Base-by-base conservation (phyloP, 495 filamentous ascomycete genomes). In the Aspergillus campestris region DNA sequence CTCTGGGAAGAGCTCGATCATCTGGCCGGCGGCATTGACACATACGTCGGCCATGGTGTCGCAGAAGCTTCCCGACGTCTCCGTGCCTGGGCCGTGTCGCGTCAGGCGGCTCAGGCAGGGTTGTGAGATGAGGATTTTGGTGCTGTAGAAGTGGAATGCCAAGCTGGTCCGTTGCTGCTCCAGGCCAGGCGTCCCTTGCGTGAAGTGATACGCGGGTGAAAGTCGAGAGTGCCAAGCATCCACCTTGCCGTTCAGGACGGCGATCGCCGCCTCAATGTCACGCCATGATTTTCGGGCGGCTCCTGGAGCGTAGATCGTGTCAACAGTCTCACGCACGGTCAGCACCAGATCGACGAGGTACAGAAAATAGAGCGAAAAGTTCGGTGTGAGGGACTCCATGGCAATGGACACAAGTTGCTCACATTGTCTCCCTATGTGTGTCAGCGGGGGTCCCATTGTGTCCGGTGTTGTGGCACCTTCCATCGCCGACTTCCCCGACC, bases 81-180 rank as follows among this genome's bases (percentile, higher is more conserved):
- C 68, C 27, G 27, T 39, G 7, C 38, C 48, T 28, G 37, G 24
- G 66, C 29, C 48, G 45, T 40, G 53, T 47, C 7, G 70, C 63
- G 54, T 74, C 55, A 75, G 43, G 1, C 67, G 65, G 45, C 72
- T 77, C 9, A 83, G 61, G 51, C 72, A 79, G 29, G 79, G 80
- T 7, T 80, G 76, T 30, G 71, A 69, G 28, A 78, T 69, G 13
- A 83, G 57, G 12, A 81, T 75, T 18, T 67, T 67, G 28, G 71
- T 69, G 44, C 73, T 75, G 53, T 75, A 71, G 48, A 74, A 81
- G 34, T 66, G 63, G 46, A 83, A 70, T 5, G 66, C 71, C 10
- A 71, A 52, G 43, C 54, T 57, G 5, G 59, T 42, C 6, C 59
- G 53, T 27, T 65, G 57, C 38, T 52, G 53, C 8, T 45, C 28